phyloP scores from a whole-genome alignment of 2,329 filamentous ascomycete species.

The Magnaporthiopsis rhizophila region DNA sequence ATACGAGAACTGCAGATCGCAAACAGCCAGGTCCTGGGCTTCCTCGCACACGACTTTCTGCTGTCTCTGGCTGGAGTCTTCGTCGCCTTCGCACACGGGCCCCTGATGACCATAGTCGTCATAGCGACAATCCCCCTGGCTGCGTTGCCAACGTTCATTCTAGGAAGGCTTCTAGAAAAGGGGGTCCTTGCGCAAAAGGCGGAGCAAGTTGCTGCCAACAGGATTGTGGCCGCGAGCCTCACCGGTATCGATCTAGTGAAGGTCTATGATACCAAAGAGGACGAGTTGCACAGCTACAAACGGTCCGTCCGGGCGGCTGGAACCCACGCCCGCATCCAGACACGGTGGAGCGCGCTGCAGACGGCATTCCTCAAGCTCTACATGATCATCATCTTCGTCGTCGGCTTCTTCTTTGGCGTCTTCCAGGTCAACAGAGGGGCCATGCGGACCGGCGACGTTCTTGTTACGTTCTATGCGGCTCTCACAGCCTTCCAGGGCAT shows the following conservation, averaged over 20 bases:
- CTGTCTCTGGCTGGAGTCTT: constrained; percentile 57
- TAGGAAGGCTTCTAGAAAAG: constrained; percentile 53
- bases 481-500: constrained; percentile 69
- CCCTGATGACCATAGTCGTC: constrained; percentile 75
- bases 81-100: constrained; percentile 72
- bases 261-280: constrained; percentile 66
- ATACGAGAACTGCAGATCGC: constrained; percentile 74
- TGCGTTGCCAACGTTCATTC: constrained; percentile 46
- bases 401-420: constrained; percentile 85
- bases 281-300: constrained; percentile 61
- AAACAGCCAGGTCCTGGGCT: constrained; percentile 71
- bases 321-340: constrained; percentile 57
- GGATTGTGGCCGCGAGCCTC: constrained; percentile 61
- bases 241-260: constrained; percentile 79
- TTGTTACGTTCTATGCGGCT: constrained; percentile 81
- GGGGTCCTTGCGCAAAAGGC: constrained; percentile 62
- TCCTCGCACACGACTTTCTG: constrained; percentile 55
- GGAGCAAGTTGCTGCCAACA: constrained; percentile 62
- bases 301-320: constrained; percentile 21
- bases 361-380: constrained; percentile 67
- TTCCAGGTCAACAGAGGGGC: constrained; percentile 54
- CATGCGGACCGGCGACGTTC: constrained; percentile 54
- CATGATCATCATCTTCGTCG: constrained; percentile 70
- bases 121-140: constrained; percentile 66
- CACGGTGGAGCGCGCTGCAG: constrained; percentile 61